Base-by-base conservation (phyloP, 108 stramenopile genomes). In the Pseudonitzschia multistriata region DNA sequence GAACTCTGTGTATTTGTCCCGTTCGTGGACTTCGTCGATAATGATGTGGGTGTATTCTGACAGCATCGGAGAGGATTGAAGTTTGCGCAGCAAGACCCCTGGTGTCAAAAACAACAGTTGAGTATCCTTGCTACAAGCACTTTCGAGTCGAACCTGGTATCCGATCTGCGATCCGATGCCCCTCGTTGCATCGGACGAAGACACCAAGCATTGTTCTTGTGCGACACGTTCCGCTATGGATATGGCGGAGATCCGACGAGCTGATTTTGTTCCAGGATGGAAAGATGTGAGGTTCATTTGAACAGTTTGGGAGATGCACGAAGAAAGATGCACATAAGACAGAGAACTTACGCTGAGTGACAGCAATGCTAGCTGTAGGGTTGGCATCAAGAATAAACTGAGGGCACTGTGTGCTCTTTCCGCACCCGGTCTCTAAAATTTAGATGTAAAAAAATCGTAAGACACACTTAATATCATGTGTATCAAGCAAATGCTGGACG, bases 1-100 rank as follows among this genome's bases (percentile, higher is more conserved):
- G 68, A 98, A 96, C 52, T 98, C 97, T 4, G 93, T 89, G 72
- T 96, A 89, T 35, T 90, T 81, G 40, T 88, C 81, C 40, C 96
- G 85, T 82, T 97, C 97, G 72, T 97, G 95, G 53, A 96, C 94
- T 80, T 98, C 97, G 73, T 98, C 97, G 53, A 98, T 86, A 30
- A 97, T 72, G 34, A 98, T 79, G 73, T 96, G 90, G 14, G 93
- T 94, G 73, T 72, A 97, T 65, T 69, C 74, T 59, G 49, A 47
- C 47, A 75, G 59, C 35, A 55, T 52, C 0, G 82, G 82, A 66
- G 85, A 84, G 27, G 70, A 60, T 28, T 86, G 76, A n/a, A 98
- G 79, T 37, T 85, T 82, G 37, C 91, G 87, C 55, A 98, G 74
- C 21, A 98, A 74, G 14, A 98, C 74, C 11, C 96, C 97, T 2